These are phyloP conservation scores for Chrysoporthe deuterocubensis DNA, from an alignment of 2,329 filamentous ascomycete species.

Conservation along the genomic window DNA sequence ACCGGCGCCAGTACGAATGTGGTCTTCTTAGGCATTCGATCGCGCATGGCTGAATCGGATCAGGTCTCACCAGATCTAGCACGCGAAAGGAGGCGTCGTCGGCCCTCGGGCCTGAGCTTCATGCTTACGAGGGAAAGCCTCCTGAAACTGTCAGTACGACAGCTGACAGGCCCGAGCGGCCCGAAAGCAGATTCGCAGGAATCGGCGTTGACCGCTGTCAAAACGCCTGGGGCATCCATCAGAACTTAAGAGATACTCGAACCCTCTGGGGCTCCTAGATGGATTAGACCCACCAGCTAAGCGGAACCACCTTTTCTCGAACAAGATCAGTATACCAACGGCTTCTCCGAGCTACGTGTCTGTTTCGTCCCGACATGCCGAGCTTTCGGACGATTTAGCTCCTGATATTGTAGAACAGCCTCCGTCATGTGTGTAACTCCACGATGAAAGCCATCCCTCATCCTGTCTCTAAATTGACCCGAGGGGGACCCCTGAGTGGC, in stretches of 20 bases:
- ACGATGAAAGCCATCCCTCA: neutral
- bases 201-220: neutral
- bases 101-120: neutral
- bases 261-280: neutral
- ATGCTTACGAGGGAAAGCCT: neutral
- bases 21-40: constrained; percentile 28
- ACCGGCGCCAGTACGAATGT: constrained; percentile 24
- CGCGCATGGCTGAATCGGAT: constrained; percentile 26
- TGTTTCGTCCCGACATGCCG: constrained; percentile 7
- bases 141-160: constrained; percentile 6
- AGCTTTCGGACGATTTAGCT: neutral
- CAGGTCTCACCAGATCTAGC: constrained; percentile 28
- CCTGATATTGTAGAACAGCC: constrained; percentile 7
- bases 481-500: neutral
- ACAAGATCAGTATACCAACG: neutral
- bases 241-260: neutral
- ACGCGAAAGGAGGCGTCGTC: constrained; percentile 9
- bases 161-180: constrained; percentile 21
- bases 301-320: neutral
- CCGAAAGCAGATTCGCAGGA: constrained; percentile 2
- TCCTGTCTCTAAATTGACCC: neutral
- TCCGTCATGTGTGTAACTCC: constrained; percentile 10
- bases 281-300: neutral
- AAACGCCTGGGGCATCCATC: neutral
- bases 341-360: constrained; percentile 1